Evolutionary conservation across 1,284 basidiomycete species (phyloP).

Genomic region (Trichosporon ovoides): DNA sequence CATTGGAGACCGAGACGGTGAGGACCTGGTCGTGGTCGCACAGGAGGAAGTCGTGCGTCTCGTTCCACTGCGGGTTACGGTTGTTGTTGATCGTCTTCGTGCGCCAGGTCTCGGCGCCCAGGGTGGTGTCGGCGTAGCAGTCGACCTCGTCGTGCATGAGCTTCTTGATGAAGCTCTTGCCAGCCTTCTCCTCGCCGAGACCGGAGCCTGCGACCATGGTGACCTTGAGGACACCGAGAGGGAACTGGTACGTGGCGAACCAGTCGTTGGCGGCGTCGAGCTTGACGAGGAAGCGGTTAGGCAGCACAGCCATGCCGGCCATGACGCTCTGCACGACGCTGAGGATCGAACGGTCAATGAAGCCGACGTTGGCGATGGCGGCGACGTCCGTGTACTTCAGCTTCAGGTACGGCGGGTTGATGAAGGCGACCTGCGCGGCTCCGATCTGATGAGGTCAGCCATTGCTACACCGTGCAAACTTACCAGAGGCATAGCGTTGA

Average conservation of each 20-base stretch:
- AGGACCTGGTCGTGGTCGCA: slow-evolving; percentile 15
- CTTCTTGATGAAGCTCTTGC: slow-evolving; percentile 15
- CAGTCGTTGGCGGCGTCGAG: slow-evolving; percentile 12
- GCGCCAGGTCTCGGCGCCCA: slow-evolving; percentile 10
- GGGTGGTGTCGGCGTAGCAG: slow-evolving; percentile 5
- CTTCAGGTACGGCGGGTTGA: slow-evolving; percentile 17
- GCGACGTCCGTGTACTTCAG: slow-evolving; percentile 13
- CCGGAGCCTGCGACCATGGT: slow-evolving; percentile 3
- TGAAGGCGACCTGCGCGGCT: slow-evolving; percentile 18
- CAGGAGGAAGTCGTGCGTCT: slow-evolving; percentile 15
- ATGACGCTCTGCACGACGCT: slow-evolving; percentile 12
- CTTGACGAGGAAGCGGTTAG: slow-evolving; percentile 20
- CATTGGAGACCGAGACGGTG: slow-evolving; percentile 4
- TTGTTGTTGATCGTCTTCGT: slow-evolving; percentile 15
- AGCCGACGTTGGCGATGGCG: slow-evolving; percentile 10
- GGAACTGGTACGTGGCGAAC: slow-evolving; percentile 18
- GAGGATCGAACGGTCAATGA: slow-evolving; percentile 11
- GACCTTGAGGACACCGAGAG: slow-evolving; percentile 9
- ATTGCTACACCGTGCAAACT: neutral
- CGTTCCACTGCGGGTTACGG: slow-evolving; percentile 14
- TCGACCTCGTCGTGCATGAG: slow-evolving; percentile 13
- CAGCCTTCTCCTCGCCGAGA: slow-evolving; percentile 9
- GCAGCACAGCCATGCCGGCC: slow-evolving; percentile 14
- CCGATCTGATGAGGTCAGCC: slow-evolving; percentile 11
- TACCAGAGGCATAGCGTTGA: slow-evolving; percentile 13